Evolutionary conservation across 1,284 basidiomycete species (phyloP), one percentile per base, ranked within the genome.

Genomic region (Cryptococcus jaspeensis): DNA sequence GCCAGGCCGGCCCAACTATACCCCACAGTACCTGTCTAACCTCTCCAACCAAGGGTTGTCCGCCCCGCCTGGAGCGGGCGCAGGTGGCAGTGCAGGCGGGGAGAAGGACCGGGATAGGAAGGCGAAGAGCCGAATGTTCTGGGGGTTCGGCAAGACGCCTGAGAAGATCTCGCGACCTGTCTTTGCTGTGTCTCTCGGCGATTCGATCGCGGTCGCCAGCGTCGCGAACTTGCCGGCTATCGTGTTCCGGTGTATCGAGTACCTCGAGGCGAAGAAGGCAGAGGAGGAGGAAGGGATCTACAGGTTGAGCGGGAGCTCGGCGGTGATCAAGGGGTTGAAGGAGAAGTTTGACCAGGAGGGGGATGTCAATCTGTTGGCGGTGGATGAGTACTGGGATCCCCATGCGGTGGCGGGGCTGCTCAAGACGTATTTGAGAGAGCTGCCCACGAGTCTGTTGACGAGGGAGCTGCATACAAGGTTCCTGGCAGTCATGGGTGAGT

Each of bases 261-360:
- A 91, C 77, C 80, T 94, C 54, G 90, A 95, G 80, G 84, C 86
- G 36, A 92, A 92, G 77, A 84, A 90, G 70, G 95, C 95, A 11
- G 90, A 96, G 63, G 85, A 90, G 67, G 95, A 99, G 72, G 95
- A 99, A 78, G 95, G 95, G 38, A 96, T 99, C 64, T 99, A 99
- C 78, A 86, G 95, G 52, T 80, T 99, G 53, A 92, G 89, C 67
- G 93, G 92, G 8, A 92, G 89, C 69, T 90, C 90, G 56, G 90
- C 92, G 28, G 92, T 94, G 52, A 94, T 98, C 80, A 97, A 97
- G 81, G 85, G 82, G 45, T 81, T 99, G 56, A 92, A 89, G 71
- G 95, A 98, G 70, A 84, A 87, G 58, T 99, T 98, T 80, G 96
- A 98, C 75, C 75, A 81, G 87, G 93, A 97, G 81, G 93, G 92